phyloP scores from a whole-genome alignment of 768 basidiomycete genomes.

The Leccinum fibrillosum region DNA sequence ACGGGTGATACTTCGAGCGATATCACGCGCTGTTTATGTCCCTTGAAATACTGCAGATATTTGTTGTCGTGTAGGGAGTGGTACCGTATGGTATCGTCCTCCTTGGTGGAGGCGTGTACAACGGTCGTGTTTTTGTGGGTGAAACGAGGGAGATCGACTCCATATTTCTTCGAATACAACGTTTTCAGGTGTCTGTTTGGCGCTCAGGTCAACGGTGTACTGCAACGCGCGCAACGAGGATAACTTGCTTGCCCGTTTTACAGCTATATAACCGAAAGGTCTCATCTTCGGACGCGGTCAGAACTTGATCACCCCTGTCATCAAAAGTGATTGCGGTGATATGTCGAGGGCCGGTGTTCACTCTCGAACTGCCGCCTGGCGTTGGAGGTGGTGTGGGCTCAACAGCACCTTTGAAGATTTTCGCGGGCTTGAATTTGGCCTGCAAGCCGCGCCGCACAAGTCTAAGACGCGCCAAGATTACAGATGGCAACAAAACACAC shows the following conservation, averaged over 20 bases:
- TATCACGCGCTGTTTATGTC: slow-evolving; percentile 85
- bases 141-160: slow-evolving; percentile 90
- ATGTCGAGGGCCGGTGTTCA: slow-evolving; percentile 53
- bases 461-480: background rate
- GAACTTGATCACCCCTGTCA: slow-evolving; percentile 79
- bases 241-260: slow-evolving; percentile 89
- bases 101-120: slow-evolving; percentile 90
- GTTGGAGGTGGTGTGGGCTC: slow-evolving; percentile 55
- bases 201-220: slow-evolving; percentile 28
- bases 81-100: slow-evolving; percentile 92
- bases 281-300: slow-evolving; percentile 92
- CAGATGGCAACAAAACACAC: slow-evolving; percentile 30
- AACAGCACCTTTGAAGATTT: slow-evolving; percentile 79
- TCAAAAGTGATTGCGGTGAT: slow-evolving; percentile 91
- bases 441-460: slow-evolving; percentile 28
- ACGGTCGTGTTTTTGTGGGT: slow-evolving; percentile 88
- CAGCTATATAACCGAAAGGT: slow-evolving; percentile 86
- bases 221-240: slow-evolving; percentile 16
- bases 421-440: slow-evolving; percentile 82
- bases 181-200: slow-evolving; percentile 64
- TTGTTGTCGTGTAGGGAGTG: slow-evolving; percentile 96
- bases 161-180: slow-evolving; percentile 93
- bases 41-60: slow-evolving; percentile 93
- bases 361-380: slow-evolving; percentile 34
- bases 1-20: slow-evolving; percentile 90